Evolutionary conservation across 2,329 filamentous ascomycete species (phyloP), one percentile per base, ranked within the genome.

Genomic region (Fusarium sp.): DNA sequence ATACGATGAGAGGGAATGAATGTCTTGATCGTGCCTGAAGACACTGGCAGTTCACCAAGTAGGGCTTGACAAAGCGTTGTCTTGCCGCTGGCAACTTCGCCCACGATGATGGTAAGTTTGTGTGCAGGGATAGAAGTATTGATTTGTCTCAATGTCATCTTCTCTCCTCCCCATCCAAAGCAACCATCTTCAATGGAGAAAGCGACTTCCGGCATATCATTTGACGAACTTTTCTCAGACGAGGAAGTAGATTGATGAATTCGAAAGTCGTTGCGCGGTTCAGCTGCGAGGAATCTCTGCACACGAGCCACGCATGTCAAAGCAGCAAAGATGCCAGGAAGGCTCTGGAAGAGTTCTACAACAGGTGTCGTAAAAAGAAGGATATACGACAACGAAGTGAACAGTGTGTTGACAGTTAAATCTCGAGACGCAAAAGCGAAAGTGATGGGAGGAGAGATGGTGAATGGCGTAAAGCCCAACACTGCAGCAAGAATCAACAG

Each of bases 51-150:
- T 33, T 78, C 76, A 2, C 76, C 76, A 0, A 78, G 66, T 0
- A 84, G 69, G 1, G 77, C 78, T 33, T 80, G 80, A 40, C 77
- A 76, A 1, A 82, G 64, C 0, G 79, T 80, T 0, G 79, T 80
- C 58, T 84, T 79, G 2, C 77, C 77, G 13, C 70, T 76, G 0
- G 73, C 77, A 2, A 81, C 77, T 3, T 80, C 79, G 0, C 81
- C 81, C 3, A 79, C 70, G 2, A 83, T 66, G 1, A 82, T 69
- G 0, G 76, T 80, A 5, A 81, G 63, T 18, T 67, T 60, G 3
- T 63, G 52, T 3, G 57, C 58, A 9, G 61, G 74, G 18, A 72
- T 67, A 2, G 34, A 67, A 16, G 45, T 52, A 18, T 62, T 57
- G 38, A 74, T 72, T 10, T 54, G 41, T 10, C 61, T 71, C 6